Evolutionary conservation across 2,329 filamentous ascomycete species (phyloP), one percentile per base, ranked within the genome.

Genomic region (Ambrosiella xylebori): DNA sequence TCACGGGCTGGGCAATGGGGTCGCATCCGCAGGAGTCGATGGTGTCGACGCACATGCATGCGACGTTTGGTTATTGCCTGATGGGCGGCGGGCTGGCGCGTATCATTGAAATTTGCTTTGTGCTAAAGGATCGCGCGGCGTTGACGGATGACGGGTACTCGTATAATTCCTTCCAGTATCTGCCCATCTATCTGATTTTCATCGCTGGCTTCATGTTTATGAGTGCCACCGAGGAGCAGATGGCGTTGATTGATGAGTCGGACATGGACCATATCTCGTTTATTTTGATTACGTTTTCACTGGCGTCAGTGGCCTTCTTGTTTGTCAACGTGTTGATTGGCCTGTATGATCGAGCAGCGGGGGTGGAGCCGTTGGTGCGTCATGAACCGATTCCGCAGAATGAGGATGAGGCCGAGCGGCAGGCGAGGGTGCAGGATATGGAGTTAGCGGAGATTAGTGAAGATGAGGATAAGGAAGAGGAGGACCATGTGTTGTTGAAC

Each of bases 1-100:
- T 98, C 58, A 98, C 93, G 1, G 93, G 93, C 15, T 98, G 88
- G 84, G 91, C 82, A 61, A 97, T 98, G 90, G 90, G 86, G 50
- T 82, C 83, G 5, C 93, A 98, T 66, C 86, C 91, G 0, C 93
- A 98, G 69, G 77, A 83, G 44, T 71, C 95, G 51, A 82, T 82
- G 71, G 76, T 95, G 62, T 95, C 88, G 66, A 88, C 85, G 56
- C 89, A 88, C 76, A 84, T 94, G 7, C 93, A 98, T 69, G 75
- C 78, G 41, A 80, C 93, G 63, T 98, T 98, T 65, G 93, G 93
- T 11, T 97, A 95, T 68, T 95, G 88, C 0, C 76, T 98, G 45
- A 97, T 98, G 90, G 87, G 80, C 0, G 90, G 86, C 3, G 93
- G 91, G 13, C 60, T 88, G 11, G 81, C 86, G 0, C 80, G 93